Conservation (phyloP, 2,329 filamentous ascomycete species). For the Fusarium chuoi region DNA sequence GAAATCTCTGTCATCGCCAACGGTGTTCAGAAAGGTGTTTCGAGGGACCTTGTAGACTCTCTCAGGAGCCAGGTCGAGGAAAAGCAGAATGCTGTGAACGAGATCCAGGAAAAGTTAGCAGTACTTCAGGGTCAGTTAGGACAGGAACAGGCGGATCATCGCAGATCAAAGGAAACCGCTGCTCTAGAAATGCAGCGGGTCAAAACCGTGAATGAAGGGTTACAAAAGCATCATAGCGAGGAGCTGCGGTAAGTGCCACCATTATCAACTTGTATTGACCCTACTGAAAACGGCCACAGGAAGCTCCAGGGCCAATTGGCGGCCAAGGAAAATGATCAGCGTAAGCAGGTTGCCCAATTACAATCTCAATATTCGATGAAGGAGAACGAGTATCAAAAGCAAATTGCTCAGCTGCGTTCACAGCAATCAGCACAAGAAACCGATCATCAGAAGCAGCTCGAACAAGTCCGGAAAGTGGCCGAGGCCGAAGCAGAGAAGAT, state of each 20-base stretch:
- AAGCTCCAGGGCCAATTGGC: conserved; percentile 47
- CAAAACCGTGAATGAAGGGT: conserved; percentile 74
- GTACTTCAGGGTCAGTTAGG: conserved; percentile 67
- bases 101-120: conserved; percentile 57
- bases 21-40: conserved; percentile 87
- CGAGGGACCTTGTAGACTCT: conserved; percentile 90
- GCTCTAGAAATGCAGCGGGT: conserved; percentile 55
- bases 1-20: conserved; percentile 85
- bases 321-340: conserved; percentile 45
- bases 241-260: conserved; percentile 63
- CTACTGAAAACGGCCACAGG: conserved; percentile 39
- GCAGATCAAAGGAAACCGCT: conserved; percentile 67
- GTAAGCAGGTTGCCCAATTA: conserved; percentile 44
- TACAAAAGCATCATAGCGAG: conserved; percentile 76
- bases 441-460: conserved; percentile 56
- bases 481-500: conserved; percentile 62
- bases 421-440: conserved; percentile 35
- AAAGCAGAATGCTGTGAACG: conserved; percentile 66
- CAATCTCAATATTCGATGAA: conserved; percentile 46
- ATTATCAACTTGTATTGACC: too few relatives aligned
- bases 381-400: conserved; percentile 44
- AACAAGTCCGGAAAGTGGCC: conserved; percentile 58
- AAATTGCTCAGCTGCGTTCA: conserved; percentile 38
- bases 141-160: conserved; percentile 79
- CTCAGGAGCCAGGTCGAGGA: conserved; percentile 81